These are phyloP conservation scores for Microdochium nivale DNA, from an alignment of 2,329 filamentous ascomycete species.

Conservation along the genomic window DNA sequence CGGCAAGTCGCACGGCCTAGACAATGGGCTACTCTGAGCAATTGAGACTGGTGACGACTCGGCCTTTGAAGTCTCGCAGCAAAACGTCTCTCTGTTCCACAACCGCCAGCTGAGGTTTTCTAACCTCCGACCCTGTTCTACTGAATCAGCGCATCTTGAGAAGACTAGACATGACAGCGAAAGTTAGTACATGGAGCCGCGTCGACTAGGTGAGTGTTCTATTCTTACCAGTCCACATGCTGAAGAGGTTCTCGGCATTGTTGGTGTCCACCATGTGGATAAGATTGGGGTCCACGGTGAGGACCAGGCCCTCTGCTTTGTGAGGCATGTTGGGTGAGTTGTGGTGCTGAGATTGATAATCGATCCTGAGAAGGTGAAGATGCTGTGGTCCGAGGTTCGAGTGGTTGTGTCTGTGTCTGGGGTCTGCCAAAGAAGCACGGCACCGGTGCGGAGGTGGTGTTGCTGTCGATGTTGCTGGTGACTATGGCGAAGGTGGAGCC, in stretches of 20 bases:
- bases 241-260: conserved; percentile 87
- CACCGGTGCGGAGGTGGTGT: not conserved
- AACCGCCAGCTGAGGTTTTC: conserved; percentile 95
- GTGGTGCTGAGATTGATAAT: conserved; percentile 6
- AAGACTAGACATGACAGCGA: conserved; percentile 56
- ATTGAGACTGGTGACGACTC: conserved; percentile 42
- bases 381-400: conserved; percentile 5
- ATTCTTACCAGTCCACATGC: conserved; percentile 87
- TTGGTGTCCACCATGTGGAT: conserved; percentile 93
- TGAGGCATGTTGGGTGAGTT: conserved; percentile 58
- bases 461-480: not conserved
- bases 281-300: conserved; percentile 84
- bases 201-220: conserved; percentile 3
- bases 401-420: not conserved
- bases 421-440: not conserved
- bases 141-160: conserved; percentile 85
- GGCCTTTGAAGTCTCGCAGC: conserved; percentile 53
- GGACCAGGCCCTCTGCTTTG: conserved; percentile 72
- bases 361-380: conserved; percentile 14
- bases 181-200: conserved; percentile 18
- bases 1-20: conserved; percentile 42
- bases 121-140: conserved; percentile 84
- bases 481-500: not conserved
- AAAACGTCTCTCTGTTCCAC: conserved; percentile 91
- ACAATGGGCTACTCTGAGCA: conserved; percentile 29